phyloP scores from a whole-genome alignment of 2,329 filamentous ascomycete species.

The Polytolypa hystricis region DNA sequence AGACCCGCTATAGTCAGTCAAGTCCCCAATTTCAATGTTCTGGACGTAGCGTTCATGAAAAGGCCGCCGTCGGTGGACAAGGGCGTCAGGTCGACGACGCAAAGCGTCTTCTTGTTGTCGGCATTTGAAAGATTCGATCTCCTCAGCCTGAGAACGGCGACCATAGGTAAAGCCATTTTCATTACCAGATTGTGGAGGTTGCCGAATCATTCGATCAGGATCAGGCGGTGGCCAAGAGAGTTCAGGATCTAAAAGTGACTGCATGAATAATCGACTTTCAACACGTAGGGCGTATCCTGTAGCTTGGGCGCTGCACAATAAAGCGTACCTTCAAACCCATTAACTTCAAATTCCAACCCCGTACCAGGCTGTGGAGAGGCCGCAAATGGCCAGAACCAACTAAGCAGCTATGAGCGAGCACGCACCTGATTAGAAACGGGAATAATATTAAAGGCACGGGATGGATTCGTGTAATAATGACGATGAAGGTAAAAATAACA shows the following conservation, averaged over 20 bases:
- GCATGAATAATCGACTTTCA: background rate
- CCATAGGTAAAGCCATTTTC: conserved; percentile 20
- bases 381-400: conserved; percentile 53
- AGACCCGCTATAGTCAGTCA: conserved; percentile 11
- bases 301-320: background rate
- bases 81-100: conserved; percentile 26
- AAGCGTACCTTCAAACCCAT: conserved; percentile 47
- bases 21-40: conserved; percentile 9
- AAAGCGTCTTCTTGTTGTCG: conserved; percentile 43
- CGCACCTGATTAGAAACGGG: conserved; percentile 10
- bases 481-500: conserved; percentile 10
- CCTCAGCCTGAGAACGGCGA: conserved; percentile 17
- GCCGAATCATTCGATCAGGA: conserved; percentile 37
- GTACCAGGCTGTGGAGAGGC: conserved; percentile 35
- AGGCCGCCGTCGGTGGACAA: conserved; percentile 27
- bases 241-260: conserved; percentile 19
- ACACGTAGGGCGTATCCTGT: background rate
- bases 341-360: conserved; percentile 44
- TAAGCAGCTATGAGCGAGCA: conserved; percentile 28
- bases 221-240: conserved; percentile 39
- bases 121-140: conserved; percentile 42
- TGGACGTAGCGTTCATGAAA: conserved; percentile 30
- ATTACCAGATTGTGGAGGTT: conserved; percentile 11
- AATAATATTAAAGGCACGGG: background rate
- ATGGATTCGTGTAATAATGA: background rate